Conservation (phyloP, 495 filamentous ascomycete species). For the Choiromyces venosus region DNA sequence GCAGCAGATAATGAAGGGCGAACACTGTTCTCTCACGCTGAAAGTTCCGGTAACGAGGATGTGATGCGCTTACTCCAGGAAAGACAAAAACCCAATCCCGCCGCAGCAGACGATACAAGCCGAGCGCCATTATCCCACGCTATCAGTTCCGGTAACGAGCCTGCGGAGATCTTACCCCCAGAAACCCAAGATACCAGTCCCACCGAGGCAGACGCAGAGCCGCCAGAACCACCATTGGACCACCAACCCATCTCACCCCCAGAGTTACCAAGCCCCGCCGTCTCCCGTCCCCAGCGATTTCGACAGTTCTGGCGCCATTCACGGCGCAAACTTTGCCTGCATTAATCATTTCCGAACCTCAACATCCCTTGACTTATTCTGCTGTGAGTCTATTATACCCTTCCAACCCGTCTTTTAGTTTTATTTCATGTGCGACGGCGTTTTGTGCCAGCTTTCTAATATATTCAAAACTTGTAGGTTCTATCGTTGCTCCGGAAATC, state of each 20-base stretch:
- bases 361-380: neutral
- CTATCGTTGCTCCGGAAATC: too few species aligned
- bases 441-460: too few species aligned
- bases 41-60: conserved; percentile 22
- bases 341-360: neutral
- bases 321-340: neutral
- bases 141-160: too few species aligned
- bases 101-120: conserved; percentile 14
- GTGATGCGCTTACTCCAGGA: conserved; percentile 25
- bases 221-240: too few species aligned
- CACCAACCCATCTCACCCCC: too few species aligned
- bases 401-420: neutral
- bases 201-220: too few species aligned
- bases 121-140: too few species aligned
- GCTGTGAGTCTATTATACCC: too few species aligned
- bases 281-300: neutral
- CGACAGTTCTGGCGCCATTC: neutral
- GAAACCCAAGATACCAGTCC: neutral
- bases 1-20: conserved; percentile 15
- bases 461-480: too few species aligned
- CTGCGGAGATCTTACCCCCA: too few species aligned
- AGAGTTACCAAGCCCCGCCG: neutral
- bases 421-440: too few species aligned
- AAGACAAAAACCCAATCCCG: conserved; percentile 4
- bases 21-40: conserved; percentile 23